phyloP scores from a whole-genome alignment of 2,329 filamentous ascomycete species.

The Periconia digitata region DNA sequence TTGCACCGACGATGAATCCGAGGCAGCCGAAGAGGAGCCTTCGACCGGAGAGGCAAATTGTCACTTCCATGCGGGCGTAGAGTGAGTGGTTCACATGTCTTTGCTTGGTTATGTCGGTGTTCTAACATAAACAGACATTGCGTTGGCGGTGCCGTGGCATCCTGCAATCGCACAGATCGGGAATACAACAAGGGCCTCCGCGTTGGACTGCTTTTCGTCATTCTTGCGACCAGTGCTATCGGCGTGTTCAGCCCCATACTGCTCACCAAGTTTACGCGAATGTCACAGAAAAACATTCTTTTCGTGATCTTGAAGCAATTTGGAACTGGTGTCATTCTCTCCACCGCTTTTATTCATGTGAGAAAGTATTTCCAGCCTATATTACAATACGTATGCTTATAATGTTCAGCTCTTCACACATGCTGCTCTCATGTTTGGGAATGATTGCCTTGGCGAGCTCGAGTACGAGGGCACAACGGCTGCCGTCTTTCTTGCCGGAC shows the following conservation, averaged over 20 bases:
- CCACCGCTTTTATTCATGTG: constrained; percentile 70
- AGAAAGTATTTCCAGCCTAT: constrained; percentile 20
- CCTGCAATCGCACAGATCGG: constrained; percentile 54
- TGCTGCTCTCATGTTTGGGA: constrained; percentile 70
- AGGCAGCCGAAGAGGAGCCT: too few relatives aligned
- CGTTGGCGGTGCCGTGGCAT: constrained; percentile 49
- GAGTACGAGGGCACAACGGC: constrained; percentile 69
- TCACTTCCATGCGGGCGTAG: constrained; percentile 75
- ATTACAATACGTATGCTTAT: not conserved
- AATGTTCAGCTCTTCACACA: constrained; percentile 69
- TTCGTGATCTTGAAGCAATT: constrained; percentile 71
- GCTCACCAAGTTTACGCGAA: constrained; percentile 59
- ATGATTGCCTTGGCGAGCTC: constrained; percentile 67
- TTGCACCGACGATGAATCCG: too few relatives aligned
- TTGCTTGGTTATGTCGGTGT: not conserved
- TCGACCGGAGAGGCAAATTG: constrained; percentile 45
- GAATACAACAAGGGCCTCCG: constrained; percentile 69
- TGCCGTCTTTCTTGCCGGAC: constrained; percentile 71
- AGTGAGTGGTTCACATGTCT: constrained; percentile 53
- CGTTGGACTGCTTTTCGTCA: constrained; percentile 71
- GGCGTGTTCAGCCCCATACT: constrained; percentile 71
- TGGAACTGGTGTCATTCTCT: constrained; percentile 71
- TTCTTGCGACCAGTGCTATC: constrained; percentile 67
- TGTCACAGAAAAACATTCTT: constrained; percentile 50
- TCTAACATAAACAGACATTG: constrained; percentile 56